Conservation (phyloP, 2,329 filamentous ascomycete genomes). For the Apiospora phragmitis region DNA sequence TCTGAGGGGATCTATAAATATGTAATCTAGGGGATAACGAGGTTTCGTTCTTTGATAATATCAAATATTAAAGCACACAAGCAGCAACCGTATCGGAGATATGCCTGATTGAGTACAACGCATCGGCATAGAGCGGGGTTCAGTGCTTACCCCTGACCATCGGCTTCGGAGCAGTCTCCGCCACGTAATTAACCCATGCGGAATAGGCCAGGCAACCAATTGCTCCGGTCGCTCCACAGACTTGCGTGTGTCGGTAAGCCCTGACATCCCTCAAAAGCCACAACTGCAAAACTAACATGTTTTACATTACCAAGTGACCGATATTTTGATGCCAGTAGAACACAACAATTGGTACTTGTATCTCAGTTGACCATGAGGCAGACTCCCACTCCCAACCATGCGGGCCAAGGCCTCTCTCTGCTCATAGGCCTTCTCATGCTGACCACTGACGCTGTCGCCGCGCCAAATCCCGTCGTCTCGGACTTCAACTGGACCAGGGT, state of each 20-base stretch:
- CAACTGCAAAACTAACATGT: neutral
- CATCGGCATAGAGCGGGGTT: neutral
- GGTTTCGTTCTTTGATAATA: too few relatives aligned
- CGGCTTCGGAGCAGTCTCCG: neutral
- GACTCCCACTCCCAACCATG: neutral
- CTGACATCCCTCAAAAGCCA: neutral
- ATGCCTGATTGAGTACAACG: neutral
- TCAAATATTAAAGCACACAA: too few relatives aligned
- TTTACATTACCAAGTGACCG: neutral
- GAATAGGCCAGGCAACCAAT: neutral
- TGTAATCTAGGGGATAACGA: too few relatives aligned
- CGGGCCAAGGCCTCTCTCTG: neutral
- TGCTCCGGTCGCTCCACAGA: neutral
- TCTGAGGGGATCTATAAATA: too few relatives aligned
- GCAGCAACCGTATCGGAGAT: neutral
- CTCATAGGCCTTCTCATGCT: neutral
- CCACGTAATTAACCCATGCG: neutral
- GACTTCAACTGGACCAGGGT: slow-evolving; percentile 8
- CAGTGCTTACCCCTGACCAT: neutral
- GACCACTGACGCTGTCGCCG: neutral
- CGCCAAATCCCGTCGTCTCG: neutral
- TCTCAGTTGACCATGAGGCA: neutral
- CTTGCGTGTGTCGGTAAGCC: neutral
- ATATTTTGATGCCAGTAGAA: neutral
- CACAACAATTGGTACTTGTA: neutral